Percentiles rank a stretch among this genome's conserved stretches.
Conservation (phyloP, 1,284 basidiomycete genomes). For the Porogramme epimiltina region DNA sequence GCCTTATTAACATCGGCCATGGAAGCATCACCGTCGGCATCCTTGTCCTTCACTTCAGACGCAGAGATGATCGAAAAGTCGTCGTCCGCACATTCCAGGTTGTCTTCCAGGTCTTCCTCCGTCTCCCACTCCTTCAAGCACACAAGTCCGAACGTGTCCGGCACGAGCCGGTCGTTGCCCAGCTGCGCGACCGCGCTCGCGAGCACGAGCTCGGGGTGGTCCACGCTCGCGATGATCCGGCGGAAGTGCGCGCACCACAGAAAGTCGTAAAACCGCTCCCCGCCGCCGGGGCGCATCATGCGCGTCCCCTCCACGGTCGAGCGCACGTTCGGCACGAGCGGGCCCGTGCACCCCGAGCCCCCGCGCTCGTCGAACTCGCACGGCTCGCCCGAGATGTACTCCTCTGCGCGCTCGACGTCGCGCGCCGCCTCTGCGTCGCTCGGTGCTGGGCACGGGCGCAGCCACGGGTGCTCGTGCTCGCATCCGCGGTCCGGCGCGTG, state of each 20-base stretch:
- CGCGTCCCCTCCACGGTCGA: neutral
- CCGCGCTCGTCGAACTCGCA: neutral
- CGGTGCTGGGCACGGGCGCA: too few relatives aligned
- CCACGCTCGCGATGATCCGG: neutral
- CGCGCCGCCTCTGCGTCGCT: neutral
- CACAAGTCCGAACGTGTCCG: neutral
- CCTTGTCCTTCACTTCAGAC: too few relatives aligned
- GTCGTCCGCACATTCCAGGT: neutral
- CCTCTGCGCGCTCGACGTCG: neutral
- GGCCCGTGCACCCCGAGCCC: conserved; percentile 11
- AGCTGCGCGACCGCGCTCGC: neutral
- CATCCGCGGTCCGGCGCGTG: conserved; percentile 20
- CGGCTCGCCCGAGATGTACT: conserved; percentile 1
- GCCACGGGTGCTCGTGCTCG: conserved; percentile 14
- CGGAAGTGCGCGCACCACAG: conserved; percentile 19
- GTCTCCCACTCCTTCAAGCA: too few relatives aligned
- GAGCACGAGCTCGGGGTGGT: neutral
- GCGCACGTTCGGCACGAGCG: conserved; percentile 1
- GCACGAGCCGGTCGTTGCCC: neutral
- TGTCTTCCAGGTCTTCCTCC: neutral
- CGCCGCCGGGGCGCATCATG: too few relatives aligned
- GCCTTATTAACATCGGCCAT: neutral
- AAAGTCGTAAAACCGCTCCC: conserved; percentile 4
- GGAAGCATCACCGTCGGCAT: neutral
- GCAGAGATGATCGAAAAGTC: too few relatives aligned